Conservation (phyloP, 202 grass and related monocot species). For the Panicum hallii region DNA sequence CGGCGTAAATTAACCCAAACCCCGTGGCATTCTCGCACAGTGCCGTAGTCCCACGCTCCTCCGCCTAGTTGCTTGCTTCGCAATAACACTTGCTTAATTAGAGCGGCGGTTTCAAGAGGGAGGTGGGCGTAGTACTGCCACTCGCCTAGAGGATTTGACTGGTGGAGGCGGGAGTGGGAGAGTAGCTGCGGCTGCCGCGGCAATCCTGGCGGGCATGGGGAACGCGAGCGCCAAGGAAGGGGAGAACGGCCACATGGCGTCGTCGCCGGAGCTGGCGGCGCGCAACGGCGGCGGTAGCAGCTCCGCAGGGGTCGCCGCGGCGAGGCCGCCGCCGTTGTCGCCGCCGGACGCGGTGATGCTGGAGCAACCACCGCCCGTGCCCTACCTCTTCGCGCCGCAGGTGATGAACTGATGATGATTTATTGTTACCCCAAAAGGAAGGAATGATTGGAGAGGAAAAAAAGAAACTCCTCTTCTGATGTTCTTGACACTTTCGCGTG, state of each 20-base stretch:
- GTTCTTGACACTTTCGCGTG: slow-evolving; percentile 9
- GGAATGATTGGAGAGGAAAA: not conserved
- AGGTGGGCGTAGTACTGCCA: not conserved
- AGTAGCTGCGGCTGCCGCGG: not conserved
- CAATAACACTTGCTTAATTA: not conserved
- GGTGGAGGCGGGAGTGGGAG: not conserved
- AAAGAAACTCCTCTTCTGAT: slow-evolving; percentile 7
- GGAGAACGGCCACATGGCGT: slow-evolving; percentile 55
- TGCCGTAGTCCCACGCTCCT: not conserved
- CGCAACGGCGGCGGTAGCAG: slow-evolving; percentile 25
- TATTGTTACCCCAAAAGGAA: not conserved
- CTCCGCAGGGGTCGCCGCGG: slow-evolving; percentile 3
- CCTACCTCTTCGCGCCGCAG: slow-evolving; percentile 74
- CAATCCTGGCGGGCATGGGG: slow-evolving; percentile 56
- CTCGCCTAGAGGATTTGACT: not conserved
- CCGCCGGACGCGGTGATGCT: slow-evolving; percentile 56
- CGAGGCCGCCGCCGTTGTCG: slow-evolving; percentile 10
- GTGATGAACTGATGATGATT: slow-evolving; percentile 60
- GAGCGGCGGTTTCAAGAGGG: not conserved
- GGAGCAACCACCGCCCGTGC: slow-evolving; percentile 58
- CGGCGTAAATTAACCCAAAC: not conserved
- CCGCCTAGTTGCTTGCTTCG: not conserved
- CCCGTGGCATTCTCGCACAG: not conserved
- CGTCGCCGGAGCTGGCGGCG: slow-evolving; percentile 28
- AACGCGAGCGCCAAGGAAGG: slow-evolving; percentile 64